phyloP scores from a whole-genome alignment of 2,329 filamentous ascomycete species.

The Knoxdaviesia capensis region DNA sequence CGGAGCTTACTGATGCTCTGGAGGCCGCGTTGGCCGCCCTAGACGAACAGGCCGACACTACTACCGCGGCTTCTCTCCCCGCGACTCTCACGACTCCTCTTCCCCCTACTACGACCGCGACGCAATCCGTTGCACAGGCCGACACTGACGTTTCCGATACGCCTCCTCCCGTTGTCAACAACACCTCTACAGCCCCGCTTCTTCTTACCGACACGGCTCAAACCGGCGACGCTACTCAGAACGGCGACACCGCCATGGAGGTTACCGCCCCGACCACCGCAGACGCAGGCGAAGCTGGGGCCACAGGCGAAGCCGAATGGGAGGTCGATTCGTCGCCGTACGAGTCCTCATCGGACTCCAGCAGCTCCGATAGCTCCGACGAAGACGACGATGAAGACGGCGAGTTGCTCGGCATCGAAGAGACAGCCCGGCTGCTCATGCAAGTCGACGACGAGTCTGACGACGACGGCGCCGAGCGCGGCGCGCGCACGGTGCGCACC shows the following conservation, averaged over 20 bases:
- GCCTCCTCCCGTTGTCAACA: too few species aligned
- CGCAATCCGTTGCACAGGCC: background rate
- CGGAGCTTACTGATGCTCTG: slow-evolving; percentile 16
- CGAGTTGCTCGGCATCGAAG: slow-evolving; percentile 57
- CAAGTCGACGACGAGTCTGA: slow-evolving; percentile 61
- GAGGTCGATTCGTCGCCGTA: slow-evolving; percentile 63
- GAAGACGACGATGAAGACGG: slow-evolving; percentile 41
- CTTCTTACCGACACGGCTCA: too few species aligned
- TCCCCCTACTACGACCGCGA: too few species aligned
- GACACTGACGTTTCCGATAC: background rate
- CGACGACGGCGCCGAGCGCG: slow-evolving; percentile 35
- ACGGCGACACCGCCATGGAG: too few species aligned
- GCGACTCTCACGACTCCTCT: background rate
- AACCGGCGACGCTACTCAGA: too few species aligned
- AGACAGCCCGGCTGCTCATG: slow-evolving; percentile 74
- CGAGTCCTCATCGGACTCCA: slow-evolving; percentile 42
- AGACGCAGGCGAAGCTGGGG: background rate
- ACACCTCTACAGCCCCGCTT: too few species aligned
- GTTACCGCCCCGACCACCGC: too few species aligned
- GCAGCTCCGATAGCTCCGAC: slow-evolving; percentile 39
- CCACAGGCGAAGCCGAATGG: slow-evolving; percentile 46
- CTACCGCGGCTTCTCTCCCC: background rate
- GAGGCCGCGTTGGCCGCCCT: slow-evolving; percentile 23
- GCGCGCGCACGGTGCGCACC: slow-evolving; percentile 40
- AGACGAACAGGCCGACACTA: slow-evolving; percentile 3